Evolutionary conservation across 257 asterid species (phyloP), one percentile per base, ranked within the genome.

Genomic region (Capsicum pubescens): DNA sequence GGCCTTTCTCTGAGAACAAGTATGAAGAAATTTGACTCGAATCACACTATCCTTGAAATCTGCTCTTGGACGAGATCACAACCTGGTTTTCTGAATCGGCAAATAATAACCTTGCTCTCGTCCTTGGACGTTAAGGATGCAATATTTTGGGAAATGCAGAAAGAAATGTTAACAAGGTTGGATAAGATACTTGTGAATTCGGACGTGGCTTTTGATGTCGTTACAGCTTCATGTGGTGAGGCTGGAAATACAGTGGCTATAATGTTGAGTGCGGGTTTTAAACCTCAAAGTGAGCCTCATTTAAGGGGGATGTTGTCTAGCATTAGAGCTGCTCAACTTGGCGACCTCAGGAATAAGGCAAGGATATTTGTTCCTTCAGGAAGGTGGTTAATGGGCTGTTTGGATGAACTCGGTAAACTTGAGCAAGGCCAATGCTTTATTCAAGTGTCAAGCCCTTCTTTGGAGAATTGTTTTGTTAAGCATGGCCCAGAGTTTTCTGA

Each of bases 361-460:
- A 89, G 99, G 89, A 95, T 95, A n/a, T 95, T 92, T 87, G 98
- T 95, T 86, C 90, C 93, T 42, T 87, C 87, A 0, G 97, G 98
- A 72, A 90, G 99, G 91, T 97, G 98, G 98, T 90, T 97, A 89
- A 95, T 97, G 98, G 99, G 98, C 66, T 97, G 99, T 82, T 82
- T 97, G 84, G 99, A 97, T 84, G 99, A 97, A 89, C 86, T 90
- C 64, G 92, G 91, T 16, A 79, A 87, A 48, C 97, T 97, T 76
- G 96, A 91, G 86, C 91, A 93, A 50, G 99, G 99, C 52, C 95
- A 95, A 61, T 95, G 98, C 89, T 97, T 93, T 82, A 85, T 97
- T 88, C 98, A 93, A 84, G 97, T 95, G 55, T 93, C 99, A 9
- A 86, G 48, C 57, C 95, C 97, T 80, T 91, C 93, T 6, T 63